phyloP scores from a whole-genome alignment of 2,329 filamentous ascomycete genomes.

The Ceratocystis destructans region DNA sequence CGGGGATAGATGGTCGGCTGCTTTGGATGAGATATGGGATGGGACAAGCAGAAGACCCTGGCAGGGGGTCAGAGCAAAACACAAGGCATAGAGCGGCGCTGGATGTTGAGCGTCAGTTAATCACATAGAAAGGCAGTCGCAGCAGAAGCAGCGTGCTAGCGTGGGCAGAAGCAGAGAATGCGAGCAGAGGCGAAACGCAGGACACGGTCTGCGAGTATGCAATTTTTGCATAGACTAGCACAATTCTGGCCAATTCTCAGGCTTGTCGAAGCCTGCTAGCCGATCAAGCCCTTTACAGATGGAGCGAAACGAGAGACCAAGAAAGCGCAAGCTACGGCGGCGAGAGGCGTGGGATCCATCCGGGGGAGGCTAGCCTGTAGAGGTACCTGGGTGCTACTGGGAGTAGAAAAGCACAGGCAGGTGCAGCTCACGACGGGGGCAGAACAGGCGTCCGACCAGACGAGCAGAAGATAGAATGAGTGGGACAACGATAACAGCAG shows the following conservation, averaged over 20 bases:
- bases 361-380: background rate
- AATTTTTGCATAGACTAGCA: background rate
- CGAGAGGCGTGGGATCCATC: background rate
- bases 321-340: background rate
- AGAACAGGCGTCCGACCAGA: too few species aligned
- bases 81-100: background rate
- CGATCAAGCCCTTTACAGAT: background rate
- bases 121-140: background rate
- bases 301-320: background rate
- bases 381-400: background rate
- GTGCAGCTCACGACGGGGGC: too few species aligned
- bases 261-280: background rate
- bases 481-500: too few species aligned
- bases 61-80: conserved; percentile 12
- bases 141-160: background rate
- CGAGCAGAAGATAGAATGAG: too few species aligned
- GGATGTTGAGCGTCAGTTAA: background rate
- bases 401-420: too few species aligned
- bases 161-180: background rate
- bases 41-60: conserved; percentile 8
- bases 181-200: background rate
- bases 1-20: background rate
- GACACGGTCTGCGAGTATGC: background rate
- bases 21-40: conserved; percentile 16
- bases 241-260: background rate